Base-by-base conservation (phyloP, 495 filamentous ascomycete species). In the Xylaria curta region DNA sequence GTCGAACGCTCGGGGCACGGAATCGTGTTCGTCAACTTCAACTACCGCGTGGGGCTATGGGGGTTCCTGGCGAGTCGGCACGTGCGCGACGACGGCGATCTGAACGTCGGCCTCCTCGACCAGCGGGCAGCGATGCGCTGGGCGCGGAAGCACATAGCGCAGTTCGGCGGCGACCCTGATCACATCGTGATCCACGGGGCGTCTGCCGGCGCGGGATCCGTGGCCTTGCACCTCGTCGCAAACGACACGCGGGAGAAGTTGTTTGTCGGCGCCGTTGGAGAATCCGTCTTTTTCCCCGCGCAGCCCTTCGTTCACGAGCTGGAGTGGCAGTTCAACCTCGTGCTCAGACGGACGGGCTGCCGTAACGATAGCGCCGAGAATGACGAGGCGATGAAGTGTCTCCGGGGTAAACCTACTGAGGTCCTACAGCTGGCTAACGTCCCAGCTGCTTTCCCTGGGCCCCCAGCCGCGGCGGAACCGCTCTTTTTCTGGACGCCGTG, bases 91-190 rank as follows among this genome's bases (percentile, higher is more conserved):
- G 76, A 84, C 56, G 85, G 85, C 3, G 71, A 87, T 72, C 74
- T 92, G 28, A 94, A 95, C 74, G 91, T 87, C 73, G 93, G 92
- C 0, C 76, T 95, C 60, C 85, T 89, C 56, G 92, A 94, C 78
- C 91, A 94, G 77, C 82, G 89, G 61, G 85, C 88, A 71, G 83
- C 89, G 17, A 72, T 95, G 66, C 75, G 87, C 44, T 95, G 93
- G 93, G 87, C 94, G n/a, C 83, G 89, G 68, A 81, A 85, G 15
- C 80, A 93, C 76, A 91, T 93, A 31, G 79, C 80, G 44, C 68
- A 91, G 83, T 94, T 95, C 70, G 92, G 92, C 33, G 92, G 92
- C 42, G 87, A 95, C 73, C 91, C 92, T 1, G 73, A 86, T 15
- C 91, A 92, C 72, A 88, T 94, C 28, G 89, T 91, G 28, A 88